A percentile compares a stretch with the other conserved stretches of the same genome.
phyloP scores from a whole-genome alignment of 805 yeast species.

The Lipomyces orientalis region DNA sequence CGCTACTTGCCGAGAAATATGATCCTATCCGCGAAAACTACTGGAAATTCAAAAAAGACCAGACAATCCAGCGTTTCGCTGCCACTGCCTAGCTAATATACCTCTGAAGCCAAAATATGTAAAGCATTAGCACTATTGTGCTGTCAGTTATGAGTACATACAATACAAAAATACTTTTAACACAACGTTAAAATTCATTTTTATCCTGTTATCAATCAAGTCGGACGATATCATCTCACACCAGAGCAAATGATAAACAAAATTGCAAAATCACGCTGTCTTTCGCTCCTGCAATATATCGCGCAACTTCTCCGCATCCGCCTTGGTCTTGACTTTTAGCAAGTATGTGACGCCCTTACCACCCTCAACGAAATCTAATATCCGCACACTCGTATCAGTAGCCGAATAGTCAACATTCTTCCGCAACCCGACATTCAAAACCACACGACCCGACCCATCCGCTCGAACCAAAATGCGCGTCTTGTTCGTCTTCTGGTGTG shows the following conservation, averaged over 20 bases:
- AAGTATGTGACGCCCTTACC: constrained; percentile 66
- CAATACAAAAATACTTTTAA: neutral
- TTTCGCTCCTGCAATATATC: constrained; percentile 45
- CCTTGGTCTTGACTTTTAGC: constrained; percentile 75
- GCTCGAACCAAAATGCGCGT: constrained; percentile 80
- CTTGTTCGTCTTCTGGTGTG: constrained; percentile 63
- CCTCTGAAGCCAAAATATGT: neutral
- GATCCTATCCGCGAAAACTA: constrained; percentile 68
- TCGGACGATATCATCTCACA: neutral
- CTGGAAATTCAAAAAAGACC: constrained; percentile 52
- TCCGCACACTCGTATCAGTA: constrained; percentile 65
- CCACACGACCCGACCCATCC: constrained; percentile 82
- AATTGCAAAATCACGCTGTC: neutral
- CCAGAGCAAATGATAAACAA: neutral
- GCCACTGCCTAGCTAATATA: neutral
- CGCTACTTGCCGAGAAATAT: constrained; percentile 56
- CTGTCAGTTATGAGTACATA: neutral
- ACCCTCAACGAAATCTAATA: constrained; percentile 58
- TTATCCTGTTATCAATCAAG: neutral
- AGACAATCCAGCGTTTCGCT: neutral
- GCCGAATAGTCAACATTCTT: constrained; percentile 58
- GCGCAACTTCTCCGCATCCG: constrained; percentile 64
- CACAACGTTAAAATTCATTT: neutral
- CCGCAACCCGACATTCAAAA: constrained; percentile 61
- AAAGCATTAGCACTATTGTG: neutral